phyloP scores from a whole-genome alignment of 2,329 filamentous ascomycete species.

The Ophiocordyceps camponoti-leonardi region DNA sequence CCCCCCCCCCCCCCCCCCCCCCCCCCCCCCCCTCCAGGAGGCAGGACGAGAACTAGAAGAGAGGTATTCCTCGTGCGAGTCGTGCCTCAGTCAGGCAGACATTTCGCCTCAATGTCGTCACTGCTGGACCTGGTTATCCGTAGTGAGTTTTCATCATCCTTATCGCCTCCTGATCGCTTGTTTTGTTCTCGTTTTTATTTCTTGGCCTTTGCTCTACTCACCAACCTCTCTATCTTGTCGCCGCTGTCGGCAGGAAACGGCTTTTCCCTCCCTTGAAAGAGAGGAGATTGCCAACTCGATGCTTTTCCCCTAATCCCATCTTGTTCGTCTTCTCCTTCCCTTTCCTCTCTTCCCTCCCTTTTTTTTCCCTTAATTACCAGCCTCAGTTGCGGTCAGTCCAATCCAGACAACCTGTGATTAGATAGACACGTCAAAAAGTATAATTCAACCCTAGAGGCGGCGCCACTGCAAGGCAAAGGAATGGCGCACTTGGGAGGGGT shows the following conservation, averaged over 20 bases:
- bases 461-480: neutral
- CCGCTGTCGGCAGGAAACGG: neutral
- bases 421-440: neutral
- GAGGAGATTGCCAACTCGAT: neutral
- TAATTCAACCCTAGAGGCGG: neutral
- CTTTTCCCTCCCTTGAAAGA: too few species aligned
- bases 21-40: too few species aligned
- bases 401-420: too few species aligned
- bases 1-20: too few species aligned
- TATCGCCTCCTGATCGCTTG: neutral
- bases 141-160: neutral
- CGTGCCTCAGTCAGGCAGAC: neutral
- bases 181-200: too few species aligned
- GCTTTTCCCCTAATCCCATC: neutral
- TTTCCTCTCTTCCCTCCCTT: neutral
- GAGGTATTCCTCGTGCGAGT: too few species aligned
- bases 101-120: neutral
- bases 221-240: neutral
- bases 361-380: neutral
- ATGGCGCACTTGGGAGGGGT: neutral
- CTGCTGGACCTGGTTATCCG: neutral
- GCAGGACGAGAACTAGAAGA: too few species aligned
- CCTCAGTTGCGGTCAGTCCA: neutral
- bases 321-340: too few species aligned
- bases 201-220: too few species aligned